These are phyloP conservation scores for Artemisia argyi DNA, from an alignment of 129 eudicot genomes.

Conservation along the genomic window DNA sequence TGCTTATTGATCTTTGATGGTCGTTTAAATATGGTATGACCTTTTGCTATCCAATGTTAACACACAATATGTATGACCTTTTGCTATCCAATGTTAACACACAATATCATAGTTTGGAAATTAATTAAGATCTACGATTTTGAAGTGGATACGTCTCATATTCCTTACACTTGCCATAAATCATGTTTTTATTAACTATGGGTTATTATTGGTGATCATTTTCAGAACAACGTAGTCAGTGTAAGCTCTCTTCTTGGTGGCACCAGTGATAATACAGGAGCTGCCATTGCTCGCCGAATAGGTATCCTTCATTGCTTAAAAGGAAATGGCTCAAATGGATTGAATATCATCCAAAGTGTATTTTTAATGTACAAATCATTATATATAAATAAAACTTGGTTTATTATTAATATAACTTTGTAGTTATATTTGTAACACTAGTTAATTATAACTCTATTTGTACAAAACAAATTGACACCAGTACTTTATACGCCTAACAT, in stretches of 20 bases:
- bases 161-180: too few species aligned
- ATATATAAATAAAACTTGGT: background rate
- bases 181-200: background rate
- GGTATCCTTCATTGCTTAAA: conserved; percentile 33
- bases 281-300: conserved; percentile 80
- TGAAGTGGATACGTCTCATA: too few species aligned
- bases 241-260: conserved; percentile 80
- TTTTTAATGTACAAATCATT: background rate
- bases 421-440: too few species aligned
- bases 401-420: background rate
- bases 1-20: background rate
- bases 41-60: too few species aligned
- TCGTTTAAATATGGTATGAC: too few species aligned
- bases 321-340: background rate
- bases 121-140: too few species aligned
- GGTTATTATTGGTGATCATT: conserved; percentile 12
- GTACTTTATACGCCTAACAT: background rate
- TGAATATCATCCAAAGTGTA: background rate
- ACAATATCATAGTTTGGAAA: too few species aligned
- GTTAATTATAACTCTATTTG: too few species aligned
- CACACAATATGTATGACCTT: too few species aligned
- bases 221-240: conserved; percentile 71
- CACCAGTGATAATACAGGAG: conserved; percentile 81
- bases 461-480: background rate
- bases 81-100: too few species aligned